Base-by-base conservation (phyloP, 2,329 filamentous ascomycete species). In the Neonectria punicea region DNA sequence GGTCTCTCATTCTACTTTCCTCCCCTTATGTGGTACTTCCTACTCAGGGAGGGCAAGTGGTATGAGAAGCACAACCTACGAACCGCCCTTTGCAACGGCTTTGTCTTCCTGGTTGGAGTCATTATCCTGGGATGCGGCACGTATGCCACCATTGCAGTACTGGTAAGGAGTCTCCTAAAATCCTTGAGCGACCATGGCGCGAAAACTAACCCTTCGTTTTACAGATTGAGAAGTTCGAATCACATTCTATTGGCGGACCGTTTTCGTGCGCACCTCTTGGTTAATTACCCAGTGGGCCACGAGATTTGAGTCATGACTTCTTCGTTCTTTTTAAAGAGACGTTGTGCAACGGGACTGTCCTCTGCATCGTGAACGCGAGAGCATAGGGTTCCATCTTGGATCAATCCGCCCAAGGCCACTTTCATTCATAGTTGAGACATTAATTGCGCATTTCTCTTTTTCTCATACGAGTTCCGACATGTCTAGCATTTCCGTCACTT, bases 261-360 rank as follows among this genome's bases (percentile, higher is more conserved):
- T 51, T 51, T 14, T 20, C 49, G 5, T 51, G 49, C 10, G 18
- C n/a, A 9, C n/a, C 28, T 14, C n/a, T 14, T 20, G 30, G 10
- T 30, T 85, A 81, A 20, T 10, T 41, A 10, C 3, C 39, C 5
- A 8, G 18, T 18, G 3, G 4, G 6, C 8, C 39, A 18, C 16
- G 16, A 39, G 39, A 10, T n/a, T 16, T 20, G 8, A 3, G 5
- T 20, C 39, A 20, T 43, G 2, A 1, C 34, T 36, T 36, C 13
- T 20, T 20, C 39, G 9, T 43, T 4, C n/a, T 20, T 4, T 18
- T 20, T 11, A 18, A 20, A 43, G 39, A 20, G 7, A n/a, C n/a
- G 16, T 41, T 16, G 34, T 36, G 3, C 16, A n/a, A n/a, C 2
- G 2, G 14, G 6, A n/a, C 3, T 16, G 16, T 14, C 36, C 6